Base-by-base conservation (phyloP, 805 yeast genomes). In the Kuraishia borneana region DNA sequence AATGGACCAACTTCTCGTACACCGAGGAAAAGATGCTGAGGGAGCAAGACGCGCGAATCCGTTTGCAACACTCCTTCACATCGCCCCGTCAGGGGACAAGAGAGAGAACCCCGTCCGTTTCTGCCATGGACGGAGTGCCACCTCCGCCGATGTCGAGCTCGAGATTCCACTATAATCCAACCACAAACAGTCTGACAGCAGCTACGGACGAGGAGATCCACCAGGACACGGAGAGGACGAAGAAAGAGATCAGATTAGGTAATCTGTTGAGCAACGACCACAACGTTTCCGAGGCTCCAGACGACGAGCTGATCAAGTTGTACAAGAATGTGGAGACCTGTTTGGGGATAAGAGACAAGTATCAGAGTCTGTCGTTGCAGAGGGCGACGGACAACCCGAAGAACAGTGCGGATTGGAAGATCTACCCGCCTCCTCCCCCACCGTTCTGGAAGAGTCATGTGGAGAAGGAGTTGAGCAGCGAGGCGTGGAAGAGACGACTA, bases 371-470 rank as follows among this genome's bases (percentile, higher is more conserved):
- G 8, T 85, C 96, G 1, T 43, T 73, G 35, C 99, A 92, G 59
- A 62, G 73, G 36, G 81, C 79, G 30, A 51, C 58, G 25, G 81
- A 76, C 45, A 92, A 92, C 55, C 98, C 98, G 2, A 87, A 89
- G 51, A 89, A 94, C 56, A 50, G 46, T 18, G 63, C 63, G 7
- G 58, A 54, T 26, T 92, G 97, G 97, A 51, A 51, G 12, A 76
- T 92, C 33, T 89, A 88, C 51, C 99, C 99, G 0, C 74, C 78
- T 8, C 96, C 97, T 1, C 98, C 98, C 10, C 76, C 76, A 43
- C 96, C 98, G 3, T 76, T 89, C 46, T 76, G 92, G 77, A 68
- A 80, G 49, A 41, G 68, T 5, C 8, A 63, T 4, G 48, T 54
- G 2, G 60, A 57, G 23, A 54, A 56, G 31, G 41, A 60, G 10